Base-by-base conservation (phyloP, 108 stramenopile species). In the Asterionellopsis glacialis region DNA sequence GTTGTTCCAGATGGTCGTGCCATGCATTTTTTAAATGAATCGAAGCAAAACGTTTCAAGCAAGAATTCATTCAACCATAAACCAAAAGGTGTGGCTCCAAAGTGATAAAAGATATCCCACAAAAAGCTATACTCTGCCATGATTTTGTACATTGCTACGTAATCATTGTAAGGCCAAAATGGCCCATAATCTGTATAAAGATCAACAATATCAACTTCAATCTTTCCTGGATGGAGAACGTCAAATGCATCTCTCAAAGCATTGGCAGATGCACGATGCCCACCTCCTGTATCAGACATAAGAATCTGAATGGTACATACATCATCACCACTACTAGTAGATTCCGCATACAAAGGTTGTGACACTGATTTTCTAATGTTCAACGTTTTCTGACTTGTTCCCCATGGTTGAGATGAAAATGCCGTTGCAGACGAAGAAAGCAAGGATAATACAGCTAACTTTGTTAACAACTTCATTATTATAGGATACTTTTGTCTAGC, bases 211-310 rank as follows among this genome's bases (percentile, higher is more conserved):
- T 92, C 90, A 39, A 80, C 84, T n/a, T 80, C 61, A 59, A 88
- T 83, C 23, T 70, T 64, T 15, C 68, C 72, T 1, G 80, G 77
- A 63, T 85, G 76, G 1, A 89, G 63, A 13, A 74, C 80, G 45
- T 87, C 69, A 57, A 89, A 79, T 1, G 87, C 87, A 61, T 89
- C 85, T 21, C 77, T 70, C 13, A 93, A 61, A 19, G 91, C 85
- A 60, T 89, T 88, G 44, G 92, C 92, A 33, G 84, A 86, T 40
- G 92, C 92, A 15, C 88, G 82, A 54, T 93, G 92, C 23, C 92
- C 92, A 9, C 92, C 92, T 38, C 92, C 92, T 4, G 92, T 93
- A 59, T 88, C 88, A 18, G 82, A 82, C 86, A 90, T 90, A 40
- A 93, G 78, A 59, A 93, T 84, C 67, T 90, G 88, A 54, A 93